phyloP scores from a whole-genome alignment of 1,284 basidiomycete species.

The Erythrobasidium hasegawianum region DNA sequence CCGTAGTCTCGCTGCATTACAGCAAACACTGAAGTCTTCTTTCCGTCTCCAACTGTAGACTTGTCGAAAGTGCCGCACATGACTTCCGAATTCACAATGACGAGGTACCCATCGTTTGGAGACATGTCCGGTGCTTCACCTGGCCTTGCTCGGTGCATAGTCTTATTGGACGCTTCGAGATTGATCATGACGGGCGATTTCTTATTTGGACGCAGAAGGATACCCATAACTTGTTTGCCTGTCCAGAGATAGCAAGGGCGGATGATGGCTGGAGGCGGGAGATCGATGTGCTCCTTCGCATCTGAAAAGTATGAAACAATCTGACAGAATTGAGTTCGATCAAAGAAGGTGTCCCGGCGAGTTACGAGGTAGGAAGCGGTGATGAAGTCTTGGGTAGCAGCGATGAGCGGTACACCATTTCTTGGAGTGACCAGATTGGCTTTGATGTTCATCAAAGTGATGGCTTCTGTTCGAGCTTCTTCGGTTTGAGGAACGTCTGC shows the following conservation, averaged over 20 bases:
- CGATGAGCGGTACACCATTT: conserved; percentile 97
- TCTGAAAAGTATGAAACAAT: conserved; percentile 94
- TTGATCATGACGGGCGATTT: conserved; percentile 81
- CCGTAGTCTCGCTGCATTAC: conserved; percentile 98
- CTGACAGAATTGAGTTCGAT: conserved; percentile 91
- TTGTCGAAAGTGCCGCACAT: conserved; percentile 99
- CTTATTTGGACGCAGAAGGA: conserved; percentile 92
- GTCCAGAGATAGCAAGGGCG: conserved; percentile 95
- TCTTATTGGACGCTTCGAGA: conserved; percentile 93
- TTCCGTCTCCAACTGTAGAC: conserved; percentile 93
- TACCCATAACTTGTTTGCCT: conserved; percentile 96
- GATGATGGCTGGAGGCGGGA: conserved; percentile 90
- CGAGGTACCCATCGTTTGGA: conserved; percentile 97
- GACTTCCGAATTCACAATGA: conserved; percentile 95
- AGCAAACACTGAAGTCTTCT: conserved; percentile 99
- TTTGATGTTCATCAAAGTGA: conserved; percentile 97
- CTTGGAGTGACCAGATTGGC: conserved; percentile 95
- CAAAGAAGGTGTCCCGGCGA: conserved; percentile 86
- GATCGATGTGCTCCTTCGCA: conserved; percentile 84
- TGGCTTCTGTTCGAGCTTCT: conserved; percentile 94
- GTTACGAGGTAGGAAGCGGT: conserved; percentile 95
- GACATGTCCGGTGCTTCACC: conserved; percentile 70
- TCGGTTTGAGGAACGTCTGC: conserved; percentile 97
- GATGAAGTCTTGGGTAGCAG: conserved; percentile 98
- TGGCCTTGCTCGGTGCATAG: conserved; percentile 74